phyloP scores from a whole-genome alignment of 106 monocot genomes.

The Xerophyta viscosa region DNA sequence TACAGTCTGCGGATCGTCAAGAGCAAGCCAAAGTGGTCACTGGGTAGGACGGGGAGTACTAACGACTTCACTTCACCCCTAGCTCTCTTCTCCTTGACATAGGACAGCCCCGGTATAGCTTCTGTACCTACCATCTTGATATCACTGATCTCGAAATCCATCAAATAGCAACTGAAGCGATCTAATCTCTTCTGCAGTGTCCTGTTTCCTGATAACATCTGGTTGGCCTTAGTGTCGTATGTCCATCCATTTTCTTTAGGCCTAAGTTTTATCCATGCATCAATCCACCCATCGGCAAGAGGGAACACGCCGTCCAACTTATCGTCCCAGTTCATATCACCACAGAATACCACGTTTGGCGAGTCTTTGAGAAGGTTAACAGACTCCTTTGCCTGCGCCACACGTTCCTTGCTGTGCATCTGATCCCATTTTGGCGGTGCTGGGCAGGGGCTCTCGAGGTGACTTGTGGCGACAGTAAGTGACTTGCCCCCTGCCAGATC shows the following conservation, averaged over 20 bases:
- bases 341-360: constrained; percentile 47
- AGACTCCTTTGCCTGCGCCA: constrained; percentile 47
- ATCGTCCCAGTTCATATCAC: constrained; percentile 87
- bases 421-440: constrained; percentile 58
- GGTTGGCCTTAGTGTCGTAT: constrained; percentile 60
- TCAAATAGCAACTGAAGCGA: constrained; percentile 48
- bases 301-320: constrained; percentile 56
- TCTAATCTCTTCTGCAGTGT: constrained; percentile 72
- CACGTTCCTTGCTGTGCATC: constrained; percentile 50
- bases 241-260: constrained; percentile 52
- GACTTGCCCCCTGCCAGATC: constrained; percentile 13
- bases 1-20: constrained; percentile 15
- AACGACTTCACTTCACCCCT: constrained; percentile 6
- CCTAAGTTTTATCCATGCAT: constrained; percentile 43
- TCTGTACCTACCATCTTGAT: constrained; percentile 83
- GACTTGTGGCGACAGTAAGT: constrained; percentile 47
- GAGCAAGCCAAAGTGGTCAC: constrained; percentile 52
- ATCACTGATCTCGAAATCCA: constrained; percentile 45
- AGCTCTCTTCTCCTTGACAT: constrained; percentile 42
- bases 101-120: constrained; percentile 39
- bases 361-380: constrained; percentile 23
- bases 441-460: constrained; percentile 67
- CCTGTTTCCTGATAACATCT: constrained; percentile 40
- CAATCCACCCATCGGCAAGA: constrained; percentile 42
- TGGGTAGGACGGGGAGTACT: constrained; percentile 52